These are phyloP conservation scores for Yamadazyma ubonensis DNA, from an alignment of 805 yeast species.

Conservation along the genomic window DNA sequence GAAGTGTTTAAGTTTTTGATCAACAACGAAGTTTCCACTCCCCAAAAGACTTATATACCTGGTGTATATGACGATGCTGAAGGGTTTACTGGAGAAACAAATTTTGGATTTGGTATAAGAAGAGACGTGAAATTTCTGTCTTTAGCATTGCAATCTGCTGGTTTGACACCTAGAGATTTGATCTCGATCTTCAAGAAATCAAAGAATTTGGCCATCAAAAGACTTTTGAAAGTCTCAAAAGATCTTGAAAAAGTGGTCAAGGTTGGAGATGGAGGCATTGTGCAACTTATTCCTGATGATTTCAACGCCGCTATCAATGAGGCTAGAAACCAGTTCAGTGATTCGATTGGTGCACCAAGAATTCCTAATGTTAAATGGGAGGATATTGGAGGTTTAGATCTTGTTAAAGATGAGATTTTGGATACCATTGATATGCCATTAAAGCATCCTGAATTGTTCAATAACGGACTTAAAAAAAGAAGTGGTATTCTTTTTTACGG, in stretches of 20 bases:
- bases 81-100: slow-evolving; percentile 21
- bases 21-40: slow-evolving; percentile 17
- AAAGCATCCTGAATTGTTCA: slow-evolving; percentile 86
- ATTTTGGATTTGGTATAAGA: slow-evolving; percentile 25
- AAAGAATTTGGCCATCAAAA: slow-evolving; percentile 52
- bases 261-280: slow-evolving; percentile 54
- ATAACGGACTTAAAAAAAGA: slow-evolving; percentile 86
- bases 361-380: slow-evolving; percentile 96
- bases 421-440: slow-evolving; percentile 97
- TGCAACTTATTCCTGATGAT: slow-evolving; percentile 56
- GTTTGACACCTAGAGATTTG: slow-evolving; percentile 83
- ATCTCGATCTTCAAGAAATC: slow-evolving; percentile 68
- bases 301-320: slow-evolving; percentile 69
- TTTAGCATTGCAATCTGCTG: slow-evolving; percentile 86
- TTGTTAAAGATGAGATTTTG: slow-evolving; percentile 86
- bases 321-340: slow-evolving; percentile 86
- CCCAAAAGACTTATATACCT: slow-evolving; percentile 12
- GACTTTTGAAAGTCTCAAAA: slow-evolving; percentile 39
- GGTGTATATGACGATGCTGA: slow-evolving; percentile 20
- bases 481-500: slow-evolving; percentile 95
- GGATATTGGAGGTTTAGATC: slow-evolving; percentile 92
- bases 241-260: slow-evolving; percentile 28
- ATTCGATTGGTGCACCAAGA: slow-evolving; percentile 94
- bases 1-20: slow-evolving; percentile 57
- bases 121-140: slow-evolving; percentile 52